Percentiles rank a stretch among this genome's conserved stretches.
phyloP scores from a whole-genome alignment of 2,329 filamentous ascomycete species.

The Drechslerella dactyloides region DNA sequence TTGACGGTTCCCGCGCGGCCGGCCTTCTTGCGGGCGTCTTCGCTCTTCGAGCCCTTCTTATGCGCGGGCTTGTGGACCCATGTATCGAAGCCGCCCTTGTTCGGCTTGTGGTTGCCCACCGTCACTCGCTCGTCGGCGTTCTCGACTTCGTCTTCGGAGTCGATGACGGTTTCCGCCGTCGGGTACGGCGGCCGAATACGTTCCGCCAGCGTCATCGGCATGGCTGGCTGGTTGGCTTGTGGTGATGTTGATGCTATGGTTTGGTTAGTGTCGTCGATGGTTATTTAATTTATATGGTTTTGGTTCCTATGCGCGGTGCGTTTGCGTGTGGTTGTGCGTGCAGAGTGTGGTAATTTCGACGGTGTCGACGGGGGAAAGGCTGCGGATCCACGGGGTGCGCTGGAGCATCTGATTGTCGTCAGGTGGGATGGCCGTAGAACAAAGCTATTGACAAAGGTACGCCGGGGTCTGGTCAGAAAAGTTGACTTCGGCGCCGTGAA shows the following conservation, averaged over 20 bases:
- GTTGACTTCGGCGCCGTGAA: background rate
- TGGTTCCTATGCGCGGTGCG: background rate
- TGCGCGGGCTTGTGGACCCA: slow-evolving; percentile 49
- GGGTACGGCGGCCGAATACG: slow-evolving; percentile 32
- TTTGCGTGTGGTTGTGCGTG: no score
- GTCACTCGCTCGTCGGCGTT: slow-evolving; percentile 34
- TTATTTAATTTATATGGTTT: background rate
- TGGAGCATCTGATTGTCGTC: slow-evolving; percentile 33
- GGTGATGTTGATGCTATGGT: slow-evolving; percentile 5
- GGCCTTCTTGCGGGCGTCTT: slow-evolving; percentile 14
- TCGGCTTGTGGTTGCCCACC: slow-evolving; percentile 47
- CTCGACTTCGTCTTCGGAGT: slow-evolving; percentile 42
- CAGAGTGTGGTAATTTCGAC: background rate
- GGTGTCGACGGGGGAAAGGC: slow-evolving; percentile 25
- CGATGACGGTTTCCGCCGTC: slow-evolving; percentile 46
- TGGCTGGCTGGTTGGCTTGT: slow-evolving; percentile 17
- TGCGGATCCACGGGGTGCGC: slow-evolving; percentile 28
- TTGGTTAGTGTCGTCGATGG: background rate
- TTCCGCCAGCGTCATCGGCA: slow-evolving; percentile 26
- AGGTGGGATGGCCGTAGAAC: background rate
- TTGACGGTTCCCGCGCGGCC: slow-evolving; percentile 20
- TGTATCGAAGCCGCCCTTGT: slow-evolving; percentile 47
- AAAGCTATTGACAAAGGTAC: background rate
- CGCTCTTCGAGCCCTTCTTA: slow-evolving; percentile 33
- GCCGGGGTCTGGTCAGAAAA: background rate